Evolutionary conservation across 2,329 filamentous ascomycete genomes (phyloP).

Genomic region (Exophiala sideris): DNA sequence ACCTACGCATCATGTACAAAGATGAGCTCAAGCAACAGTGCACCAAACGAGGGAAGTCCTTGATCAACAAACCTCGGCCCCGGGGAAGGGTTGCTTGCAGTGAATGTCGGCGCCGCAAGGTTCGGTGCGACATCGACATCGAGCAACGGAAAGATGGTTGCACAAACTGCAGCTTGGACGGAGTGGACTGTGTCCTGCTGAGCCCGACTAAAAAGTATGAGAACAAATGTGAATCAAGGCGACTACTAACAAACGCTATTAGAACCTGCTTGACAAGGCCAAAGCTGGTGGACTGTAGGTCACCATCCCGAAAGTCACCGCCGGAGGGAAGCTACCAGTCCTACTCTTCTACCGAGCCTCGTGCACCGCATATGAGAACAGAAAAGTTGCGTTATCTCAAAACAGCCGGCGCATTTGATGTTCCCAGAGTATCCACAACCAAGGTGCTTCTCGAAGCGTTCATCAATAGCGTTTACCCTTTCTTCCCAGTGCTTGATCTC

Average conservation of each 20-base stretch:
- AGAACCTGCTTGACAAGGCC: no score
- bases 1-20: no score
- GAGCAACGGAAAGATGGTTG: background rate
- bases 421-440: background rate
- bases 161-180: background rate
- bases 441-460: background rate
- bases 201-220: background rate
- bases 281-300: background rate
- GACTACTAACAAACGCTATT: no score
- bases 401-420: background rate
- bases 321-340: no score
- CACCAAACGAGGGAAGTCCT: no score
- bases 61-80: background rate
- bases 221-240: no score
- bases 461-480: background rate
- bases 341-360: no score
- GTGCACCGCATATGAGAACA: background rate
- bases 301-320: no score
- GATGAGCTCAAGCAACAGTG: no score
- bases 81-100: background rate
- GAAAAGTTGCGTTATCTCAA: background rate
- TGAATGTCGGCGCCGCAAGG: background rate
- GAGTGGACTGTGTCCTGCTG: background rate
- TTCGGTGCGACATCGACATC: background rate
- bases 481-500: background rate